phyloP scores from a whole-genome alignment of 1,284 basidiomycete species.

The Phylloboletellus chloephorus region DNA sequence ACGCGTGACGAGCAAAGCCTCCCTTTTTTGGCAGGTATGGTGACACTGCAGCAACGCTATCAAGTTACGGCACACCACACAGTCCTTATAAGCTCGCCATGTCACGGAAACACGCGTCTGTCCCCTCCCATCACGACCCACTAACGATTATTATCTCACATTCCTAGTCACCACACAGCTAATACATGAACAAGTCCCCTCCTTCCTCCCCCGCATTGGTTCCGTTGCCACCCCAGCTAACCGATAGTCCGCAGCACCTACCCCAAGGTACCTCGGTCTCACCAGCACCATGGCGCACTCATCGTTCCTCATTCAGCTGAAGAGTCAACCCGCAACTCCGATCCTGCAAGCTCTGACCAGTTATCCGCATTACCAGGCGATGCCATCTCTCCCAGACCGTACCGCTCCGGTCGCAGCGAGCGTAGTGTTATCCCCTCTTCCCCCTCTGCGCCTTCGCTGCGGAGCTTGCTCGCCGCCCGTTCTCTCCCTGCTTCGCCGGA shows the following conservation, averaged over 20 bases:
- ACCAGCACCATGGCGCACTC: not conserved
- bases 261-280: constrained; percentile 10
- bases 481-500: constrained; percentile 19
- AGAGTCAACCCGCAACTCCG: constrained; percentile 16
- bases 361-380: constrained; percentile 36
- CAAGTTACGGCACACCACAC: constrained; percentile 25
- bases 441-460: constrained; percentile 27
- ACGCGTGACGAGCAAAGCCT: constrained; percentile 24
- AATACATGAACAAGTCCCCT: constrained; percentile 20
- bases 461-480: constrained; percentile 17
- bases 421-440: constrained; percentile 24
- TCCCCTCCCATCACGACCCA: constrained; percentile 6
- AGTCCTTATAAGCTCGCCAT: too few relatives aligned
- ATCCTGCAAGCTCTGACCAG: constrained; percentile 37
- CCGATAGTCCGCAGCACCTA: not conserved
- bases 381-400: constrained; percentile 28
- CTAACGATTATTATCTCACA: constrained; percentile 7
- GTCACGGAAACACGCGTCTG: not conserved
- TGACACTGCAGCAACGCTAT: not conserved
- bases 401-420: constrained; percentile 16
- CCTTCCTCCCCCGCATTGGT: constrained; percentile 14
- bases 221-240: constrained; percentile 3
- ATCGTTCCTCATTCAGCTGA: constrained; percentile 7
- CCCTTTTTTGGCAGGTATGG: constrained; percentile 20
- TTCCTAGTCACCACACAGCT: constrained; percentile 1